Percentiles rank a stretch among this genome's conserved stretches.
Evolutionary conservation across 2,329 filamentous ascomycete genomes (phyloP).

Genomic region (Cladophialophora exuberans): DNA sequence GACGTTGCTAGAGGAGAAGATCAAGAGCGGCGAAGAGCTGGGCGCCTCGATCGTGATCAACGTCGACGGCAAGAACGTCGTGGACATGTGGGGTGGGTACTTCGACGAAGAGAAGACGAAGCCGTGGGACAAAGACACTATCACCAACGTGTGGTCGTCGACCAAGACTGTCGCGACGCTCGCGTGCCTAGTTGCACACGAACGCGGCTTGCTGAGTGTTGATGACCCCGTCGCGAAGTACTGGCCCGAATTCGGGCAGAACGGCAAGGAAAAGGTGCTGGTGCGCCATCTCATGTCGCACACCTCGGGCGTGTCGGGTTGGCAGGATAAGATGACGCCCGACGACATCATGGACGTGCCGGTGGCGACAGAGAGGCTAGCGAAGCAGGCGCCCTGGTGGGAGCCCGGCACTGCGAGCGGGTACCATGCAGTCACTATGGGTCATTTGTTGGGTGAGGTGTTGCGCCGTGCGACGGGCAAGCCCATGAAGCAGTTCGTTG

Average conservation of each 20-base stretch:
- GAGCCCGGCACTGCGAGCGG: conserved; percentile 47
- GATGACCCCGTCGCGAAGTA: conserved; percentile 46
- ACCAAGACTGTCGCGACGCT: conserved; percentile 46
- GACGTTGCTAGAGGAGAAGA: conserved; percentile 39
- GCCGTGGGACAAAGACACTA: conserved; percentile 27
- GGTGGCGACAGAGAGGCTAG: conserved; percentile 40
- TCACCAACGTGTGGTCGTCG: conserved; percentile 43
- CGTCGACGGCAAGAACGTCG: conserved; percentile 45
- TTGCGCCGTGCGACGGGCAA: conserved; percentile 47
- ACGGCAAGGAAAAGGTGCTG: conserved; percentile 46
- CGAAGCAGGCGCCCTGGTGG: conserved; percentile 50
- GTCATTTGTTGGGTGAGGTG: conserved; percentile 50
- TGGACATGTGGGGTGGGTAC: conserved; percentile 53
- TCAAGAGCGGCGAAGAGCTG: conserved; percentile 47
- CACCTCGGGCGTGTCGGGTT: conserved; percentile 41
- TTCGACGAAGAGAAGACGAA: conserved; percentile 36
- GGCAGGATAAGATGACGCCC: conserved; percentile 38
- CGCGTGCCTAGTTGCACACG: conserved; percentile 45
- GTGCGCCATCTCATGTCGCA: conserved; percentile 49
- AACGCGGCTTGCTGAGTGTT: conserved; percentile 43
- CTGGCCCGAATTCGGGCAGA: conserved; percentile 52
- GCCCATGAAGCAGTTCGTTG: conserved; percentile 48
- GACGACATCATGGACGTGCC: conserved; percentile 42
- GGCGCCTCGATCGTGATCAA: conserved; percentile 51
- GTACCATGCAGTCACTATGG: conserved; percentile 48